Conservation (phyloP, 176 grass and related monocot genomes). For the Olyra latifolia region DNA sequence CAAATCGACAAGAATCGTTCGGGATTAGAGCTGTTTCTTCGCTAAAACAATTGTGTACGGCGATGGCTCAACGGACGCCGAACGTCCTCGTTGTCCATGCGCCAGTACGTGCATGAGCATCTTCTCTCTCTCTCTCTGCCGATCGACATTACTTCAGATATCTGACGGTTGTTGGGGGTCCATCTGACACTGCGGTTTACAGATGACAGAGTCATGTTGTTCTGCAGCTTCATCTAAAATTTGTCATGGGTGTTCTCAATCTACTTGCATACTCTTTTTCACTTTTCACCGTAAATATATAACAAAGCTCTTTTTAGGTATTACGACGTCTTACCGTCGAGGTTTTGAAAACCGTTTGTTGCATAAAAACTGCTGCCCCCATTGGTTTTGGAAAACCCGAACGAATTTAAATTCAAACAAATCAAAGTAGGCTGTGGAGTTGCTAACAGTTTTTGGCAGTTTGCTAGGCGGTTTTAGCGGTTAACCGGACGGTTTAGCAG, state of each 20-base stretch:
- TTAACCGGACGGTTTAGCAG: too few species aligned
- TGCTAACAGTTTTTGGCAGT: too few species aligned
- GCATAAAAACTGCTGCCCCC: too few species aligned
- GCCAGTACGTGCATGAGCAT: not conserved
- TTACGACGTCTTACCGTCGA: too few species aligned
- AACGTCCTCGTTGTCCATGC: conserved; percentile 25
- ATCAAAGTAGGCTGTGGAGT: too few species aligned
- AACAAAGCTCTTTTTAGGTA: not conserved
- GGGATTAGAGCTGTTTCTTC: not conserved
- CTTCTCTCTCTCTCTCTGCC: not conserved
- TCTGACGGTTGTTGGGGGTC: conserved; percentile 30
- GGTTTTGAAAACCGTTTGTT: too few species aligned
- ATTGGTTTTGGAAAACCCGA: too few species aligned
- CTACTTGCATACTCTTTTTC: not conserved
- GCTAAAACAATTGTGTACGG: not conserved
- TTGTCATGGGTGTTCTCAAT: not conserved
- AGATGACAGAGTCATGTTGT: not conserved
- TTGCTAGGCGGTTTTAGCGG: too few species aligned
- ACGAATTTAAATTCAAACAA: too few species aligned
- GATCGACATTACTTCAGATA: conserved; percentile 24
- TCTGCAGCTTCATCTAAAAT: not conserved
- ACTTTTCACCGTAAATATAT: too few species aligned
- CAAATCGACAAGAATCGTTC: conserved; percentile 35
- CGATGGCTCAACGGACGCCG: conserved; percentile 25
- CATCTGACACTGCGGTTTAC: not conserved